Base-by-base conservation (phyloP, 139 green algal species). In the Desmodesmus armatus region DNA sequence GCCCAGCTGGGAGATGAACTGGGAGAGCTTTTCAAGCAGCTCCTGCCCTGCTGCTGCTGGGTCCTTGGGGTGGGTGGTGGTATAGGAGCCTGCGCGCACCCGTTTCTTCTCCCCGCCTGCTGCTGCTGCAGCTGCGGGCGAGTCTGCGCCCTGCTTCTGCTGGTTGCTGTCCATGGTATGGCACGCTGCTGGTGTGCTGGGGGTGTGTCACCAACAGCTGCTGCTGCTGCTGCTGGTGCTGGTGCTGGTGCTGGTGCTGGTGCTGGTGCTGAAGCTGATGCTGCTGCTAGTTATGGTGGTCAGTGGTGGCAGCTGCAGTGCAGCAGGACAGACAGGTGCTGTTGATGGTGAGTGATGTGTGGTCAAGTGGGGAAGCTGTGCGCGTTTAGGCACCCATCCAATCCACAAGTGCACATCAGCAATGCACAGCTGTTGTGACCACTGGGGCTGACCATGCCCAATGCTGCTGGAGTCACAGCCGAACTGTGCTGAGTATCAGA, bases 21-120 rank as follows among this genome's bases (percentile, higher is more conserved):
- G n/a, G 21, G 63, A 19, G 6, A 90, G 78, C 78, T 84, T 84
- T 47, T 88, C 87, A 21, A 82, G 31, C 40, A 83, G 72, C 72
- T 82, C 55, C 40, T 77, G 27, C 11, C 40, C 82, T 55, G 58
- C 49, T 9, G 53, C 71, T 43, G 69, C 82, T 9, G 51, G 35
- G 31, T 86, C 79, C 3, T 75, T 66, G 3, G 79, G 60, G 11
- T 75, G 60, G n/a, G 33, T 33, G 7, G 60, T 84, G 27, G 60
- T 74, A 62, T 75, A 75, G 41, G 40, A 49, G 78, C 60, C 78
- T 63, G 78, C 39, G 47, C 66, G 65, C 7, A 60, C 62, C 41
- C 33, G 75, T 13, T 27, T 35, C 43, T 47, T 31, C 21, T 47
- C 43, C 29, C 62, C 41, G 35, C 33, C 49, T n/a, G 65, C 44